Conservation (phyloP, 345 rosid species). For the Trapa bicornis region DNA sequence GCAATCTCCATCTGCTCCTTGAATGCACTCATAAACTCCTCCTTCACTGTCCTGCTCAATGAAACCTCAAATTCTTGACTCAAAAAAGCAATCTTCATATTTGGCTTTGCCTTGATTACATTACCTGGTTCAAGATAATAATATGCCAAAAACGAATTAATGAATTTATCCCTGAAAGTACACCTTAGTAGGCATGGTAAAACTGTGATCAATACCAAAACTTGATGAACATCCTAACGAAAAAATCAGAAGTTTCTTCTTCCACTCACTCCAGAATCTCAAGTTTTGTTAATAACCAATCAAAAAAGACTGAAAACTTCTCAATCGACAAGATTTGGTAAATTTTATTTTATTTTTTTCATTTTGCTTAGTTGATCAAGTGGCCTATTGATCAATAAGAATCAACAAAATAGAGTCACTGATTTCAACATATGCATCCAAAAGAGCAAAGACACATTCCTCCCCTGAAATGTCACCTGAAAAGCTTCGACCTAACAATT, state of each 20-base stretch:
- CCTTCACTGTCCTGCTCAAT: slow-evolving; percentile 69
- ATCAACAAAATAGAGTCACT: not conserved
- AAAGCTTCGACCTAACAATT: not conserved
- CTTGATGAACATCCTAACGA: not conserved
- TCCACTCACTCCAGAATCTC: not conserved
- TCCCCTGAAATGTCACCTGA: not conserved
- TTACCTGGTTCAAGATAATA: slow-evolving; percentile 35
- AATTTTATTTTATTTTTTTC: not conserved
- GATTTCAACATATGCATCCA: not conserved
- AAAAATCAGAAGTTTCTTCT: not conserved
- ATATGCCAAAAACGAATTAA: not conserved
- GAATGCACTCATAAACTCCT: slow-evolving; percentile 84
- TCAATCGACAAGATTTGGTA: not conserved
- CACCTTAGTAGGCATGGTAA: not conserved
- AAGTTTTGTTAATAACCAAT: not conserved
- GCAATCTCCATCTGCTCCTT: slow-evolving; percentile 81
- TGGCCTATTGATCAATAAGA: not conserved
- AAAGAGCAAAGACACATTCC: too few species aligned
- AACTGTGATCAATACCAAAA: not conserved
- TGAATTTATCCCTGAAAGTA: not conserved
- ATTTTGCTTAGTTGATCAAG: not conserved
- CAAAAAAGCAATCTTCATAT: slow-evolving; percentile 69
- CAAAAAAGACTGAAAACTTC: not conserved
- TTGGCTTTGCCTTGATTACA: slow-evolving; percentile 57
- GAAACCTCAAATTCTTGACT: slow-evolving; percentile 94